Base-by-base conservation (phyloP, 148 eudicot genomes). In the Rhododendron simsii region DNA sequence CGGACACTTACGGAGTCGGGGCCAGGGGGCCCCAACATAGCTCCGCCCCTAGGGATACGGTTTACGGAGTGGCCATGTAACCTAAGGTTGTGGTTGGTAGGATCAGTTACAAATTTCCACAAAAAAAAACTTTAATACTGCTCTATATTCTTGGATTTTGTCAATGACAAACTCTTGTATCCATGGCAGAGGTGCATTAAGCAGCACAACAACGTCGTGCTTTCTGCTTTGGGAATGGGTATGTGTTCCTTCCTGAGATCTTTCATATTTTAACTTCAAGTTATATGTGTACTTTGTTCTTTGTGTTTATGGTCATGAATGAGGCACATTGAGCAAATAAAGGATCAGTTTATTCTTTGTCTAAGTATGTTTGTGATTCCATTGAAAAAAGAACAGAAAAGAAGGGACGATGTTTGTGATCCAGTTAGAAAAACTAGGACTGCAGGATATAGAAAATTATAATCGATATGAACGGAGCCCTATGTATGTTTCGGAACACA, bases 201-300 rank as follows among this genome's bases (percentile, higher is more conserved):
- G 85, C 92, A 91, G 87, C 87, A 91, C 51, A 83, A 90, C 59
- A 82, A 86, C 10, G 88, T 91, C 35, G 91, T 90, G 89, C 92
- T 91, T 35, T 91, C 93, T 67, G 93, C 93, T n/a, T 76, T 91
- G 35, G 93, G 93, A 74, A 91, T 87, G 92, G 92, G 92, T 91
- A 89, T 83, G 63, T 51, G 26, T 15, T 84, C 84, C 84, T 41
- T 59, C 53, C n/a, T 41, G 10, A 20, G 71, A 53, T 57, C 67
- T 55, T 81, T 23, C 35, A 59, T 37, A 59, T n/a, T 18, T 5
- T 53, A 33, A 55, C 35, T 18, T 23, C 35, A 50, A 7, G 13
- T 80, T 50, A 6, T 45, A 2, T 28, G 1, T 14, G 7, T 82
- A 41, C 12, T 39, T 6, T 18, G 12, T 26, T 5, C 4, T 33